Conservation (phyloP, 805 yeast genomes). For the Starmerella khaoyaiensis region DNA sequence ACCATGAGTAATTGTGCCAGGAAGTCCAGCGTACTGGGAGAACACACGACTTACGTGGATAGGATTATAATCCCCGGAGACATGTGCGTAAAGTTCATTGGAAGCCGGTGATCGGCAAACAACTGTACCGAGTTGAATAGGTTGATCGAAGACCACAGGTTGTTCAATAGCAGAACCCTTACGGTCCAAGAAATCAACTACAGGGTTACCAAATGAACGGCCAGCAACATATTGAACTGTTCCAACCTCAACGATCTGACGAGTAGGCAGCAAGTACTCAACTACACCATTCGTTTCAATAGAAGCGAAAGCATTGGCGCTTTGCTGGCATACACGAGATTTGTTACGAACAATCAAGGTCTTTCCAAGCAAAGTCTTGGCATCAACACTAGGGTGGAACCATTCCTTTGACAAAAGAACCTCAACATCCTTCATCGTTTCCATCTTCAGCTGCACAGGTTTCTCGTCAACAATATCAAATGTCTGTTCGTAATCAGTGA, state of each 20-base stretch:
- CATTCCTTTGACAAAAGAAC: conserved; percentile 92
- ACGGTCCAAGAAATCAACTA: conserved; percentile 81
- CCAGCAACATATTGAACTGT: conserved; percentile 79
- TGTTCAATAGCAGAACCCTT: conserved; percentile 90
- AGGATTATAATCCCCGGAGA: conserved; percentile 97
- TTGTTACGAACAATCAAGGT: conserved; percentile 79
- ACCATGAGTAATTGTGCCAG: conserved; percentile 98
- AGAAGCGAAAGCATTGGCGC: conserved; percentile 59
- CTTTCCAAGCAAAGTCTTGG: conserved; percentile 59
- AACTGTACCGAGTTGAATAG: conserved; percentile 53
- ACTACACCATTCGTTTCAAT: conserved; percentile 79
- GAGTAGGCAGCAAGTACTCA: conserved; percentile 78
- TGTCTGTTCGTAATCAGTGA: conserved; percentile 78
- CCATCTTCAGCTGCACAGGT: conserved; percentile 66
- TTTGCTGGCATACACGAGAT: conserved; percentile 70
- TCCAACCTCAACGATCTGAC: conserved; percentile 76
- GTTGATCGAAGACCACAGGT: conserved; percentile 78
- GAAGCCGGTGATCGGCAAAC: conserved; percentile 73
- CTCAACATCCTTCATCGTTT: conserved; percentile 77
- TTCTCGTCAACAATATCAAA: conserved; percentile 79
- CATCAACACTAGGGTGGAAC: conserved; percentile 64
- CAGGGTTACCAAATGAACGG: conserved; percentile 93
- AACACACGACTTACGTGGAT: conserved; percentile 94
- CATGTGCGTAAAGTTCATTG: conserved; percentile 91
- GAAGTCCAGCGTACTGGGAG: conserved; percentile 82